These are phyloP conservation scores for Lentinula detonsa DNA, from an alignment of 768 basidiomycete species.

Conservation along the genomic window DNA sequence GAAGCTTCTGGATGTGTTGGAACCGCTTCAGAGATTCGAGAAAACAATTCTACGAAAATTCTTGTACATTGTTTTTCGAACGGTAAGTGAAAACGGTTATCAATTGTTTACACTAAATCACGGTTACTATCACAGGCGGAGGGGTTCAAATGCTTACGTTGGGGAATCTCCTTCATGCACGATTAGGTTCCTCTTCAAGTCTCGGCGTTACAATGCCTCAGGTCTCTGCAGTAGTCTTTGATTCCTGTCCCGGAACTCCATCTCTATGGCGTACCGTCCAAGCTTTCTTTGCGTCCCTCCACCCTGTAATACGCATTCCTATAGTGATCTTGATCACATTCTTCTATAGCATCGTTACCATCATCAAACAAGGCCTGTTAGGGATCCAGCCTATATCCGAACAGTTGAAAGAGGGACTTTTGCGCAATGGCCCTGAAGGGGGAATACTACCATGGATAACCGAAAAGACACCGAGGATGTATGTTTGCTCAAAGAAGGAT, in stretches of 20 bases:
- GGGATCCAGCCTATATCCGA: slow-evolving; percentile 16
- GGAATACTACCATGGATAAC: slow-evolving; percentile 31
- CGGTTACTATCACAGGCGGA: slow-evolving; percentile 26
- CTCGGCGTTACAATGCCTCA: slow-evolving; percentile 10
- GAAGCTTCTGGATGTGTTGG: slow-evolving; percentile 28
- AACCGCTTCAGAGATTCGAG: neutral
- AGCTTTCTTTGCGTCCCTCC: slow-evolving; percentile 26
- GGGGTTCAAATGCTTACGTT: slow-evolving; percentile 29
- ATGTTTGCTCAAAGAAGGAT: slow-evolving; percentile 39
- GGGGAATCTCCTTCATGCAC: slow-evolving; percentile 21
- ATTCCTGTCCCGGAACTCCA: slow-evolving; percentile 38
- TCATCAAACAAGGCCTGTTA: slow-evolving; percentile 17
- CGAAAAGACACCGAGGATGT: slow-evolving; percentile 32
- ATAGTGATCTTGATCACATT: slow-evolving; percentile 18
- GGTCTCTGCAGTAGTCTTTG: slow-evolving; percentile 30
- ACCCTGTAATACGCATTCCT: slow-evolving; percentile 18
- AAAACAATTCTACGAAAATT: slow-evolving; percentile 21
- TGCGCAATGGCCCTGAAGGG: slow-evolving; percentile 14
- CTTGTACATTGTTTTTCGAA: slow-evolving; percentile 44
- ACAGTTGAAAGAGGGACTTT: slow-evolving; percentile 21
- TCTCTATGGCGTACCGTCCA: slow-evolving; percentile 18
- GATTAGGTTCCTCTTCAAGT: neutral
- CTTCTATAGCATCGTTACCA: slow-evolving; percentile 16
- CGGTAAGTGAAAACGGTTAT: slow-evolving; percentile 21
- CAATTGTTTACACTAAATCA: neutral